phyloP scores from a whole-genome alignment of 148 eudicot genomes.

The Camellia granthamiana region DNA sequence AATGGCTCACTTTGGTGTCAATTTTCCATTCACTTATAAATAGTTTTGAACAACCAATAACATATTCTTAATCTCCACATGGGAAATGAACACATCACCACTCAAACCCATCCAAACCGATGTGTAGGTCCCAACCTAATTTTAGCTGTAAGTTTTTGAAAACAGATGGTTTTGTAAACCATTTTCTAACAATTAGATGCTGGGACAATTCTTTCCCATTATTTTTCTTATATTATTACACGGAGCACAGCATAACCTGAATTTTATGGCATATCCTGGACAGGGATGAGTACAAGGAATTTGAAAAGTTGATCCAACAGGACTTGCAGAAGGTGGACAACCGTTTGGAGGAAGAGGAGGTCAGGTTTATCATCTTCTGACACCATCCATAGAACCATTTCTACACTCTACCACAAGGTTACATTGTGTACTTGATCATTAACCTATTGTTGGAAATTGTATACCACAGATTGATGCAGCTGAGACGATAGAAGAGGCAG shows the following conservation, averaged over 20 bases:
- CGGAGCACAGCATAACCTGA: not conserved
- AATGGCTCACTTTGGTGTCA: no score
- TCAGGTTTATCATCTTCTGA: slow-evolving; percentile 11
- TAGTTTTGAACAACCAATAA: no score
- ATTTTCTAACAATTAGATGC: not conserved
- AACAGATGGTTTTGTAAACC: not conserved
- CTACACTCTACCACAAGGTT: not conserved
- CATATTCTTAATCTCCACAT: no score
- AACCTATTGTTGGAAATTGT: not conserved
- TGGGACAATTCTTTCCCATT: not conserved
- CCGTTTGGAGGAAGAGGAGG: slow-evolving; percentile 93
- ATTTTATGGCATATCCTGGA: slow-evolving; percentile 19
- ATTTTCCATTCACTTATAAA: no score
- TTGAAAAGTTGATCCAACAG: slow-evolving; percentile 78
- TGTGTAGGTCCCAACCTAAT: no score
- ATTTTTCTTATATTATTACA: not conserved
- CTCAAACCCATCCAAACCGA: no score
- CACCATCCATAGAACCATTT: slow-evolving; percentile 4
- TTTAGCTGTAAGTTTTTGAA: no score
- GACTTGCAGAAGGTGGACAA: slow-evolving; percentile 85
- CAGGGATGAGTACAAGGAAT: slow-evolving; percentile 96
- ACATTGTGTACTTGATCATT: not conserved
- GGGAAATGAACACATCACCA: no score
- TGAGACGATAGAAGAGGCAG: slow-evolving; percentile 84
- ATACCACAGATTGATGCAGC: slow-evolving; percentile 84